These are phyloP conservation scores for Curvularia eragrostidis DNA, from an alignment of 2,329 filamentous ascomycete genomes.

Conservation along the genomic window DNA sequence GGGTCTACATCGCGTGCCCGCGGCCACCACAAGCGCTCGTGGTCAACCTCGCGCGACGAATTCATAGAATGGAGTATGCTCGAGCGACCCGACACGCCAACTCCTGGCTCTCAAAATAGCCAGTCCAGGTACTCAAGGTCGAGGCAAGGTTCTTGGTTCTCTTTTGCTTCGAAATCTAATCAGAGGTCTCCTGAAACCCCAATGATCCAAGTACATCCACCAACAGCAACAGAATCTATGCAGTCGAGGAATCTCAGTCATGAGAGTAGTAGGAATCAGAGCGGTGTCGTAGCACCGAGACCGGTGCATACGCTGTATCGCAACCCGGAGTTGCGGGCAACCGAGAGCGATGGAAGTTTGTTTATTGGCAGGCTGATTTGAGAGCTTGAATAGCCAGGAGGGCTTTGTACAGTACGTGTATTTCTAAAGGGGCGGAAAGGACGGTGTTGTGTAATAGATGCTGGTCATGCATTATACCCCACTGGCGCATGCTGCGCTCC, in stretches of 20 bases:
- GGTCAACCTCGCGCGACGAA: slow-evolving; percentile 24
- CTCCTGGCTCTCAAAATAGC: background rate
- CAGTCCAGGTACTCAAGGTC: slow-evolving; percentile 13
- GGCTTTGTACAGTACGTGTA: background rate
- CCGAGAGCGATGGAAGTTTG: slow-evolving; percentile 24
- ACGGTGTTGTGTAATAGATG: background rate
- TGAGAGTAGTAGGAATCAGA: slow-evolving; percentile 30
- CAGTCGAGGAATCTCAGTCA: slow-evolving; percentile 29
- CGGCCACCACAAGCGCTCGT: slow-evolving; percentile 19
- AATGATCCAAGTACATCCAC: slow-evolving; percentile 35
- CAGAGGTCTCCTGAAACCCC: slow-evolving; percentile 17
- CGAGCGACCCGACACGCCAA: slow-evolving; percentile 1
- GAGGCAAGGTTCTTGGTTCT: slow-evolving; percentile 26
- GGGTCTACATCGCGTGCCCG: slow-evolving; percentile 19
- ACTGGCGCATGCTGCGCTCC: background rate
- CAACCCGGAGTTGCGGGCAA: slow-evolving; percentile 14
- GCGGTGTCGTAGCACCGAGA: slow-evolving; percentile 25
- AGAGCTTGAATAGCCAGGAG: background rate
- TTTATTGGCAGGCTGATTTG: slow-evolving; percentile 29
- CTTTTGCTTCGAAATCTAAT: slow-evolving; percentile 18
- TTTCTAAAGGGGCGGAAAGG: background rate
- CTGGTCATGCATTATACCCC: background rate
- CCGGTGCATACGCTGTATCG: slow-evolving; percentile 27
- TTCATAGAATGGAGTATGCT: slow-evolving; percentile 29
- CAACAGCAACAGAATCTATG: slow-evolving; percentile 24